These are phyloP conservation scores for Ceratocystis variospora DNA, from an alignment of 2,329 filamentous ascomycete genomes.

Conservation along the genomic window DNA sequence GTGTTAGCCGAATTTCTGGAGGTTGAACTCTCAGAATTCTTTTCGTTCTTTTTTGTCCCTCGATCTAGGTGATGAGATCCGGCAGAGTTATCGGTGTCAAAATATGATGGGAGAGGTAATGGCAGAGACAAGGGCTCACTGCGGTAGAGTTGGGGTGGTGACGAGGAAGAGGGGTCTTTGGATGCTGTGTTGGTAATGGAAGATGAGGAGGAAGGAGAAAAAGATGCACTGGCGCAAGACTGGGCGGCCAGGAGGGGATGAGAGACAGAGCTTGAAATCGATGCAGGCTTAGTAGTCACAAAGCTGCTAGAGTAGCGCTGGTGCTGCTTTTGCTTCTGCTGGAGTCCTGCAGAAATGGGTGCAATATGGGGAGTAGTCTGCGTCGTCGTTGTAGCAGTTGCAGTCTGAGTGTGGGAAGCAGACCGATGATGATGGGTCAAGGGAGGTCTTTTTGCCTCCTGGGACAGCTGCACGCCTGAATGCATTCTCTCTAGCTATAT, in stretches of 20 bases:
- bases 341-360: not conserved
- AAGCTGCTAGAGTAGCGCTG: conserved; percentile 1
- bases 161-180: not conserved
- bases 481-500: conserved; percentile 14
- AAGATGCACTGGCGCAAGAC: not conserved
- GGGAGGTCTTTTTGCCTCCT: conserved; percentile 11
- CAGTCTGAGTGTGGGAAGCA: not conserved
- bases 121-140: not conserved
- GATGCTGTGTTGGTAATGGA: not conserved
- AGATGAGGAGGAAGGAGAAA: not conserved
- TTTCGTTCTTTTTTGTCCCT: not conserved
- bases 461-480: conserved; percentile 9
- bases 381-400: too few species aligned
- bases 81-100: not conserved
- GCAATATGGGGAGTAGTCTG: not conserved
- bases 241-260: conserved; percentile 3
- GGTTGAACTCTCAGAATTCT: not conserved
- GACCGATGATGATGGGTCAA: conserved; percentile 6
- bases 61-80: not conserved
- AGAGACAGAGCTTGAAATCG: conserved; percentile 1
- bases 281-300: not conserved
- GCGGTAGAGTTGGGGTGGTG: not conserved
- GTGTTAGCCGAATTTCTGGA: not conserved
- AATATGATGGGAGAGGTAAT: not conserved
- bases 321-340: not conserved